A percentile compares a stretch with the other conserved stretches of the same genome.
phyloP scores from a whole-genome alignment of 257 asterid species.

The Gardenia jasminoides region DNA sequence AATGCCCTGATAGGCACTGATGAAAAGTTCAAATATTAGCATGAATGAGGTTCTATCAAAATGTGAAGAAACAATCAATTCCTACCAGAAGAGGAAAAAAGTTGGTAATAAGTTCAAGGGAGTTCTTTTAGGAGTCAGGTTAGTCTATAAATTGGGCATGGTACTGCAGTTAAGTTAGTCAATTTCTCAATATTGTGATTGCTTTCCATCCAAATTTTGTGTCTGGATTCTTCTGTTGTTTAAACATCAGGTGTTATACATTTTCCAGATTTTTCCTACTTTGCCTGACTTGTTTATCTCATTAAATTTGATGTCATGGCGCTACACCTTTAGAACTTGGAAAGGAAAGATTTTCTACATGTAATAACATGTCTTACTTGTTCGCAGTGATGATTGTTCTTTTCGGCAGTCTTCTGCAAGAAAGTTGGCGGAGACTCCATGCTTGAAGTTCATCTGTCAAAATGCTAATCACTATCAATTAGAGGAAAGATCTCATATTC shows the following conservation, averaged over 20 bases:
- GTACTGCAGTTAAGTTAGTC: slow-evolving; percentile 7
- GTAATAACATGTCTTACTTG: slow-evolving; percentile 9
- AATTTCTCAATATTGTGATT: not conserved
- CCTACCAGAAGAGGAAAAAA: slow-evolving; percentile 62
- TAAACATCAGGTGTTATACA: not conserved
- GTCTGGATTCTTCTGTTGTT: not conserved
- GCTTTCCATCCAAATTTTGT: not conserved
- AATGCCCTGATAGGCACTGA: slow-evolving; percentile 50
- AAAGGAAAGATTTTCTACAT: not conserved
- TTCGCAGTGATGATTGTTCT: slow-evolving; percentile 75
- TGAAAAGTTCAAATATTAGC: slow-evolving; percentile 47
- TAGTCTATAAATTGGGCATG: slow-evolving; percentile 28
- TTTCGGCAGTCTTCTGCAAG: slow-evolving; percentile 53
- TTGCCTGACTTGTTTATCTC: not conserved
- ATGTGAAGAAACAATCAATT: slow-evolving; percentile 58
- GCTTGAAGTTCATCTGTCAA: slow-evolving; percentile 72
- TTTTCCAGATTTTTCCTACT: not conserved
- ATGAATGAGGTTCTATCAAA: slow-evolving; percentile 56
- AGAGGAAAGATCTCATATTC: slow-evolving; percentile 58
- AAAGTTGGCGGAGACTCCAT: slow-evolving; percentile 52
- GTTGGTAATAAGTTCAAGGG: slow-evolving; percentile 57
- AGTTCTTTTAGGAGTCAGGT: slow-evolving; percentile 67
- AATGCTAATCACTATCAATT: slow-evolving; percentile 43
- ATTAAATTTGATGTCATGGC: not conserved
- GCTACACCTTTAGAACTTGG: not conserved